phyloP scores from a whole-genome alignment of 352 stramenopile species.

The Phytopythium boreale region DNA sequence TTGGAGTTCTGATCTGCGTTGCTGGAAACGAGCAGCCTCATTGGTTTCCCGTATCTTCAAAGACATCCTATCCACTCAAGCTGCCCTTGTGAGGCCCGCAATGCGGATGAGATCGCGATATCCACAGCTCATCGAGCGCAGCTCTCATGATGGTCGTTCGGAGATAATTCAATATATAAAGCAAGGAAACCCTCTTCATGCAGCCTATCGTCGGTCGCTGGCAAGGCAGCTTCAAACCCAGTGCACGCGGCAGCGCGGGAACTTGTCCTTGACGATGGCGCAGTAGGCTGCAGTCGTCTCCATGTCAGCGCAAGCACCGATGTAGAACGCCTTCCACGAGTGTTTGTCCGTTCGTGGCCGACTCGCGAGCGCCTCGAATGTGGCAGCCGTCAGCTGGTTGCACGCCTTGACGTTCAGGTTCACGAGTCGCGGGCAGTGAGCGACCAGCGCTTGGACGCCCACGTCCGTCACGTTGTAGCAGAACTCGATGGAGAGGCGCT shows the following conservation, averaged over 20 bases:
- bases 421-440: slow-evolving; percentile 47
- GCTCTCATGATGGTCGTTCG: not conserved
- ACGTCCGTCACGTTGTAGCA: slow-evolving; percentile 85
- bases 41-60: not conserved
- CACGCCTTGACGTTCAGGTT: slow-evolving; percentile 87
- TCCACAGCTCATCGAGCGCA: not conserved
- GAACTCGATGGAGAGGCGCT: slow-evolving; percentile 82
- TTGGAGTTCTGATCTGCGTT: not conserved
- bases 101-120: not conserved
- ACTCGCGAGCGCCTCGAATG: slow-evolving; percentile 46
- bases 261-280: slow-evolving; percentile 56
- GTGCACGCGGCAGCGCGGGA: slow-evolving; percentile 62
- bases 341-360: not conserved
- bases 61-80: not conserved
- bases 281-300: slow-evolving; percentile 60
- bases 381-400: slow-evolving; percentile 65
- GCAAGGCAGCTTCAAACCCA: slow-evolving; percentile 45
- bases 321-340: slow-evolving; percentile 22
- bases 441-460: slow-evolving; percentile 48
- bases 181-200: slow-evolving; percentile 1
- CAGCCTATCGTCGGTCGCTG: not conserved
- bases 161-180: slow-evolving; percentile 15
- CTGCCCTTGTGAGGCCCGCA: too few species aligned
- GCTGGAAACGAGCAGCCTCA: not conserved
- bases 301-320: slow-evolving; percentile 66